phyloP scores from a whole-genome alignment of 2,329 filamentous ascomycete genomes.

The Aspergillus unguis region DNA sequence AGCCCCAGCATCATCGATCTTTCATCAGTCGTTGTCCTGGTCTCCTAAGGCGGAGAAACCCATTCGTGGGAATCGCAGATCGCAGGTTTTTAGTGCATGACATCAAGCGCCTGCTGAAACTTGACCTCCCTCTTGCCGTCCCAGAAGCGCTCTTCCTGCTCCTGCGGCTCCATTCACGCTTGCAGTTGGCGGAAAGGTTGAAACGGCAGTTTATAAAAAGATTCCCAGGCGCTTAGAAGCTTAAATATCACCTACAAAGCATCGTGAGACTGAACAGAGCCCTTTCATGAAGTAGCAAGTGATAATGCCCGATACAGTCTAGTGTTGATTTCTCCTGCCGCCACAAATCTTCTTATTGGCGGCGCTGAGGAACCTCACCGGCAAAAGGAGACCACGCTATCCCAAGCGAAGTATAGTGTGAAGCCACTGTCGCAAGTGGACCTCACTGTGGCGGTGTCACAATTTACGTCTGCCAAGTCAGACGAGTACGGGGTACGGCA shows the following conservation, averaged over 20 bases:
- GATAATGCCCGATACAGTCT: background rate
- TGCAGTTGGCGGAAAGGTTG: conserved; percentile 3
- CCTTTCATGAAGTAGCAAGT: background rate
- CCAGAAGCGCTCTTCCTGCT: conserved; percentile 5
- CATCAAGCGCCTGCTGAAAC: conserved; percentile 39
- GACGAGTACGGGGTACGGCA: no score
- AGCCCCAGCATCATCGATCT: conserved; percentile 7
- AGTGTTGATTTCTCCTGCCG: background rate
- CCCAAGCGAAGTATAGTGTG: background rate
- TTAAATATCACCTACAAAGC: conserved; percentile 2
- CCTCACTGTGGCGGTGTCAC: background rate
- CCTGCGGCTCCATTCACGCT: conserved; percentile 4
- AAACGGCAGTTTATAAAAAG: background rate
- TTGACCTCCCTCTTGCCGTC: conserved; percentile 7
- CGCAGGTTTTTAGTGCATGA: conserved; percentile 23
- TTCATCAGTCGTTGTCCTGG: conserved; percentile 12
- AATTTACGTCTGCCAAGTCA: conserved; percentile 4
- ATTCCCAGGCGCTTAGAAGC: conserved; percentile 3
- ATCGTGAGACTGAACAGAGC: background rate
- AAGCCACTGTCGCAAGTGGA: conserved; percentile 3
- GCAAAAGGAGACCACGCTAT: background rate
- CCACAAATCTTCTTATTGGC: background rate
- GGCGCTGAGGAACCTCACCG: background rate
- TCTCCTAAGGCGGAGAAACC: background rate
- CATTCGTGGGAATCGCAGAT: conserved; percentile 27